These are phyloP conservation scores for Leccinum incarnatum DNA, from an alignment of 768 basidiomycete genomes.

Conservation along the genomic window DNA sequence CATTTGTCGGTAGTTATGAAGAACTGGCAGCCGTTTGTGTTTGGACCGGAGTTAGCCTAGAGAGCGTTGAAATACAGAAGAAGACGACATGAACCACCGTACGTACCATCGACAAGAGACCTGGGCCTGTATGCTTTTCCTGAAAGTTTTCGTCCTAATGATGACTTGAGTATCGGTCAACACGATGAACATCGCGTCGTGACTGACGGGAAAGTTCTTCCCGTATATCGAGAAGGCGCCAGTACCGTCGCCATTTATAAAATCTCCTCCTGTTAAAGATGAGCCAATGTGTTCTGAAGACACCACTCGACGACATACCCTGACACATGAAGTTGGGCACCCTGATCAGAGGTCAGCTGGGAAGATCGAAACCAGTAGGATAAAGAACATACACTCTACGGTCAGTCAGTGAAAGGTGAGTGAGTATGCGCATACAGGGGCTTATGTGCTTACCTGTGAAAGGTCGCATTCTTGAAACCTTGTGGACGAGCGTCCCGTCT, in stretches of 20 bases:
- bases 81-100: slow-evolving; percentile 9
- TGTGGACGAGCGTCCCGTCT: slow-evolving; percentile 71
- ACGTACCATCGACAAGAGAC: slow-evolving; percentile 91
- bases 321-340: slow-evolving; percentile 97
- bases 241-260: slow-evolving; percentile 91
- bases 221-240: slow-evolving; percentile 98
- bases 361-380: slow-evolving; percentile 1
- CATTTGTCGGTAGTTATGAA: slow-evolving; percentile 96
- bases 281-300: background rate
- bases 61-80: slow-evolving; percentile 1
- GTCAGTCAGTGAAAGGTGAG: slow-evolving; percentile 7
- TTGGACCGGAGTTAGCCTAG: slow-evolving; percentile 92
- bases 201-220: slow-evolving; percentile 79
- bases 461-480: slow-evolving; percentile 88
- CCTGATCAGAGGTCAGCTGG: slow-evolving; percentile 35
- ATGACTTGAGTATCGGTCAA: background rate
- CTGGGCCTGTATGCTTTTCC: slow-evolving; percentile 83
- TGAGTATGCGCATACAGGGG: background rate
- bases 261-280: slow-evolving; percentile 74
- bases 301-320: slow-evolving; percentile 40
- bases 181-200: background rate
- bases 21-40: slow-evolving; percentile 97
- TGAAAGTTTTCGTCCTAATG: slow-evolving; percentile 90
- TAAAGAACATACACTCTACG: slow-evolving; percentile 62
- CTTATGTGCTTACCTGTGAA: slow-evolving; percentile 68